A percentile compares a stretch with the other conserved stretches of the same genome.
phyloP scores from a whole-genome alignment of 371 early-diverging fungal species.

The Lichtheimia ramosa region DNA sequence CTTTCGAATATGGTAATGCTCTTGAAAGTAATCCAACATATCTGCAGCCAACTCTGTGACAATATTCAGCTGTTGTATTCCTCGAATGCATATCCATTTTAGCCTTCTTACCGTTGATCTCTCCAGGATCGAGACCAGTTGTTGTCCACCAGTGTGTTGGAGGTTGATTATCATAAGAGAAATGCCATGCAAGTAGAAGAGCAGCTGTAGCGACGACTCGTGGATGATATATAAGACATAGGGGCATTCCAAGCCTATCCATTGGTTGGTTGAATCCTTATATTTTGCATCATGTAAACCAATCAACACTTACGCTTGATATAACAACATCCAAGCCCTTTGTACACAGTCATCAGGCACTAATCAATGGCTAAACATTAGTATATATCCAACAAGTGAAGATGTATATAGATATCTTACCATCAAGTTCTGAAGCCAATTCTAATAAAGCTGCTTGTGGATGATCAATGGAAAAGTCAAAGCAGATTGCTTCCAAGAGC shows the following conservation, averaged over 20 bases:
- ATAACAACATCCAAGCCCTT: slow-evolving; percentile 68
- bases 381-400: not conserved
- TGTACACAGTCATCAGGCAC: slow-evolving; percentile 48
- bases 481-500: slow-evolving; percentile 73
- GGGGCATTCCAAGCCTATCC: slow-evolving; percentile 18
- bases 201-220: slow-evolving; percentile 38
- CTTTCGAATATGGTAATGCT: slow-evolving; percentile 20
- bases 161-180: slow-evolving; percentile 17
- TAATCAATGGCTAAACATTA: slow-evolving; percentile 12
- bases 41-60: slow-evolving; percentile 34
- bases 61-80: not conserved
- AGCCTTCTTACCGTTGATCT: slow-evolving; percentile 24
- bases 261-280: not conserved
- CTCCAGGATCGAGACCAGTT: slow-evolving; percentile 26
- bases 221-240: slow-evolving; percentile 36
- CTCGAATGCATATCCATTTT: too few species aligned
- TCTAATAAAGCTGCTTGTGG: slow-evolving; percentile 63
- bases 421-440: slow-evolving; percentile 35
- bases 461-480: slow-evolving; percentile 74
- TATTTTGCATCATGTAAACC: too few species aligned
- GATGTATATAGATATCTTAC: slow-evolving; percentile 16
- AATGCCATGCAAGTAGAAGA: slow-evolving; percentile 18
- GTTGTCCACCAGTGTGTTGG: slow-evolving; percentile 26
- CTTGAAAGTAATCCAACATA: slow-evolving; percentile 32
- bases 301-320: slow-evolving; percentile 44